Evolutionary conservation across 305 asterid species (phyloP), one percentile per base, ranked within the genome.

Genomic region (Fraxinus albicans): DNA sequence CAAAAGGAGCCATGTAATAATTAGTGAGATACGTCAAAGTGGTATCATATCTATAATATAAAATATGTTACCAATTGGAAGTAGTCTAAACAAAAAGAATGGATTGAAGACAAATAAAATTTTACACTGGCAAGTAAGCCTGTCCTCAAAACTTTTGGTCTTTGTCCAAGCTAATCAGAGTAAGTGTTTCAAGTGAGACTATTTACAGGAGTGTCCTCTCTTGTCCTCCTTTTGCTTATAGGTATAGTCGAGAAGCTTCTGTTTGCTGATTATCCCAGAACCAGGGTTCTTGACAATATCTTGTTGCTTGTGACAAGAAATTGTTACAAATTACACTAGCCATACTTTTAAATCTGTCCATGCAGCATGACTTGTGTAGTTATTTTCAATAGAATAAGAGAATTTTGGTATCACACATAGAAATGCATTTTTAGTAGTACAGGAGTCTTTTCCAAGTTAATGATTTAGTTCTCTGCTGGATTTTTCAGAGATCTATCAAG

Each of bases 401-500:
- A 35, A 25, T 79, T 84, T 38, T 75, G 75, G 17, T 72, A 6
- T 77, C 77, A 65, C 65, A 67, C 65, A 74, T 72, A 67, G 15
- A 58, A 75, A 81, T 84, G 77, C 79, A 81, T 77, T 58, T 81
- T 29, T 76, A 53, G 77, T 19, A 80, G 40, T 79, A 77, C 67
- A 33, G 60, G 50, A 83, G 19, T 67, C 79, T 77, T 76, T 76
- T 72, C 34, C 21, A 75, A 81, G 85, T 80, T 81, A n/a, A 72
- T 21, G 53, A 72, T 73, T 50, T 53, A 40, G 60, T 77, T 80
- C 73, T 76, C 12, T 75, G 84, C 83, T 83, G 79, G 79, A 81
- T 86, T 80, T 69, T 82, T 65, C 90, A 96, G 99, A 90, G 99
- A 96, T 88, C 92, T 96, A 76, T 95, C 98, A n/a, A 93, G 99